Percentiles rank a stretch among this genome's conserved stretches.
Evolutionary conservation across 2,329 filamentous ascomycete species (phyloP).

Genomic region (Tolypocladium amazonense): DNA sequence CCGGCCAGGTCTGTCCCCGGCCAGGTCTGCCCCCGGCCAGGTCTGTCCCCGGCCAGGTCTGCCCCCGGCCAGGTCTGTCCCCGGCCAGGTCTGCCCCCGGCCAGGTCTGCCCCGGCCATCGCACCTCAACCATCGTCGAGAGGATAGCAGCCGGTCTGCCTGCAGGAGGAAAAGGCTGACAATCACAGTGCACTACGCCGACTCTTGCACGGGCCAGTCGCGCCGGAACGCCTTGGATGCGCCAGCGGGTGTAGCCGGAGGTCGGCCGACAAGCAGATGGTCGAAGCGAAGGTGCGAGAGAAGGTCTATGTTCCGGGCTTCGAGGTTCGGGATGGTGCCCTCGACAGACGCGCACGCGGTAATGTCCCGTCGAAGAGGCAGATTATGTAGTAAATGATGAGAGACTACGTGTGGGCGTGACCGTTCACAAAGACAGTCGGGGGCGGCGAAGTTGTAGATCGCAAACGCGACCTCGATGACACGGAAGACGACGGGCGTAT

Average conservation of each 20-base stretch:
- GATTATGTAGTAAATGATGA: slow-evolving; percentile 39
- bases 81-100: slow-evolving; percentile 27
- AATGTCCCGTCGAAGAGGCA: slow-evolving; percentile 41
- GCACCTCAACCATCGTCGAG: slow-evolving; percentile 13
- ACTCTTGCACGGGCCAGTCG: slow-evolving; percentile 42
- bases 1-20: too few species aligned
- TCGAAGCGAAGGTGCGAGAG: slow-evolving; percentile 21
- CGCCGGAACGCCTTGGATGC: slow-evolving; percentile 34
- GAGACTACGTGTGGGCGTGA: slow-evolving; percentile 34
- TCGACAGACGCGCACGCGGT: slow-evolving; percentile 26
- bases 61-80: slow-evolving; percentile 16
- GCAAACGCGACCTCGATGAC: slow-evolving; percentile 32
- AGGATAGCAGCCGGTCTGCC: slow-evolving; percentile 22
- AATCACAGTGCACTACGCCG: slow-evolving; percentile 38
- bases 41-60: too few species aligned
- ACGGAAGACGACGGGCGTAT: slow-evolving; percentile 35
- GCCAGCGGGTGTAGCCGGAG: slow-evolving; percentile 25
- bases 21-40: too few species aligned
- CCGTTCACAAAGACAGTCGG: slow-evolving; percentile 15
- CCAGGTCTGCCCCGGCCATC: slow-evolving; percentile 18
- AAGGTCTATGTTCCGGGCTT: slow-evolving; percentile 20
- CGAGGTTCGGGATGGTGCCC: slow-evolving; percentile 19
- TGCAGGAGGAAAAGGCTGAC: slow-evolving; percentile 34
- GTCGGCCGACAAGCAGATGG: slow-evolving; percentile 5
- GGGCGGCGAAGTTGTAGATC: slow-evolving; percentile 28